Evolutionary conservation across 768 basidiomycete genomes (phyloP).

Genomic region (Tricholomella constricta): DNA sequence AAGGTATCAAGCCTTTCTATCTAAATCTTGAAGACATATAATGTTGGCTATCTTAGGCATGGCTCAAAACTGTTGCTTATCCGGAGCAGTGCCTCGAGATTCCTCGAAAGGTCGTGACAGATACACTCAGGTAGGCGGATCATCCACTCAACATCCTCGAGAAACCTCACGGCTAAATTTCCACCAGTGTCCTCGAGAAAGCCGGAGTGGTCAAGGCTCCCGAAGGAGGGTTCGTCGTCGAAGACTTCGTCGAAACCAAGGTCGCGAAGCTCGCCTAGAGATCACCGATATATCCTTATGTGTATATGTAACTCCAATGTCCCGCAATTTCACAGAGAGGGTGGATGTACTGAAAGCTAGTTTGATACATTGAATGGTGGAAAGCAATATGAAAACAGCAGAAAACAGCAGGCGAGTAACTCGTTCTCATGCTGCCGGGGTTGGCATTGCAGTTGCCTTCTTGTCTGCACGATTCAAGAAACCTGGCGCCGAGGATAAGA

Average conservation of each 20-base stretch:
- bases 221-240: conserved; percentile 55
- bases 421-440: conserved; percentile 2
- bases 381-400: conserved; percentile 10
- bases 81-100: conserved; percentile 66
- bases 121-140: conserved; percentile 67
- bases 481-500: conserved; percentile 32
- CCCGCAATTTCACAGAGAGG: too few species aligned
- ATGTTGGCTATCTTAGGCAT: conserved; percentile 50
- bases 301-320: not conserved
- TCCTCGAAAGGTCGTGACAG: conserved; percentile 59
- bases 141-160: too few species aligned
- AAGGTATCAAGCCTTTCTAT: conserved; percentile 41
- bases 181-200: conserved; percentile 64
- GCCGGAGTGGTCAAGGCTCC: conserved; percentile 71
- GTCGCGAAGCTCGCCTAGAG: conserved; percentile 51
- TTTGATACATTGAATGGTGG: conserved; percentile 3
- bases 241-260: conserved; percentile 56
- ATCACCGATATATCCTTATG: not conserved
- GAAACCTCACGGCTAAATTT: not conserved
- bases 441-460: conserved; percentile 15
- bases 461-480: conserved; percentile 44
- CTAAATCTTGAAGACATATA: not conserved
- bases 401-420: too few species aligned
- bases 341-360: not conserved
- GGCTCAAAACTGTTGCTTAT: conserved; percentile 82